Evolutionary conservation across 805 yeast species (phyloP), one percentile per base, ranked within the genome.

Genomic region (Suhomyces faveliae): DNA sequence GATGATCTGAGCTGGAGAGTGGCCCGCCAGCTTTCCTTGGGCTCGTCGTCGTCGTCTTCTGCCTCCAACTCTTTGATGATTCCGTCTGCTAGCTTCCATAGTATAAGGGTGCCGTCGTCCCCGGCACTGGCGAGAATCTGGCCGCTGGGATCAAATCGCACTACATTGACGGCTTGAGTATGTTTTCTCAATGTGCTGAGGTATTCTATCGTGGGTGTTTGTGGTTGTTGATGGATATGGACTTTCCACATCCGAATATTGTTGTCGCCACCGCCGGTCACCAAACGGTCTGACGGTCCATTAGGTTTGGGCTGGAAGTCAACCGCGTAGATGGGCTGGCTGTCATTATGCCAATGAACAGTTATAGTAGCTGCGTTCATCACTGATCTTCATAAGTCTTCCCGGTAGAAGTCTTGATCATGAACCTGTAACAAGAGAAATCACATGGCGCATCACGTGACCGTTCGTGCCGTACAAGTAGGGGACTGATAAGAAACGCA

Each of bases 231-330:
- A n/a, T 50, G 37, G 27, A 48, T 25, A 37, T 49, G 49, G 20
- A 59, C 35, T 38, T 53, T 54, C 82, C 86, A 76, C 23, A 81
- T 67, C 43, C 97, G 74, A n/a, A 89, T 85, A 56, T 88, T 87
- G 62, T 86, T 87, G 65, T 94, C 99, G 37, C 97, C 97, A 20
- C 98, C 98, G 0, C 89, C 96, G 0, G 98, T 92, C 3, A 85
- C 92, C 29, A 92, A 68, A 43, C 95, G 76, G 19, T 60, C 56
- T 0, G 77, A 60, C 3, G 40, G 11, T 17, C 38, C 35, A 17
- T 29, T 22, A 5, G 12, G 11, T 10, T 40, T 30, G 1, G 83
- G 83, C 60, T 86, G 91, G 61, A 84, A 81, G 50, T 79, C 79
- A 2, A 83, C 76, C 15, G 84, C 76, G 59, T 87, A 87, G 2